A percentile compares a stretch with the other conserved stretches of the same genome.
Conservation (phyloP, 1,284 basidiomycete species). For the Dichomitus squalens region DNA sequence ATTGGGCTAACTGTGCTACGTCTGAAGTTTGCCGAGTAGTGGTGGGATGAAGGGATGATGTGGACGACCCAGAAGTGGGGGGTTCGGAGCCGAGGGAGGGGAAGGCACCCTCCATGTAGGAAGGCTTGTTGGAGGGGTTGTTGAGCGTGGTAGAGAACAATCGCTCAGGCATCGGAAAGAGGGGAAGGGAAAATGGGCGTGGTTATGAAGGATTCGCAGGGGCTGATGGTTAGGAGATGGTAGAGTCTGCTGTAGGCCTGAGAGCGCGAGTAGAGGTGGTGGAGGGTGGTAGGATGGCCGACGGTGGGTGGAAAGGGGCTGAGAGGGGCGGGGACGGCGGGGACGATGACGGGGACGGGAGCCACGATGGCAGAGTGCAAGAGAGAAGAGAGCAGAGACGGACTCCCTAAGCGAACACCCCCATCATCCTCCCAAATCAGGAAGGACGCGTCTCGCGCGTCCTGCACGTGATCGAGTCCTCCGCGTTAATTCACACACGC, state of each 20-base stretch:
- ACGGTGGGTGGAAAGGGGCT: neutral
- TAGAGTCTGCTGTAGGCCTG: neutral
- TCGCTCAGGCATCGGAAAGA: constrained; percentile 25
- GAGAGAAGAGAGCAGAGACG: constrained; percentile 9
- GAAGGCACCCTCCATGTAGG: constrained; percentile 6
- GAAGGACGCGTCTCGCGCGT: constrained; percentile 27
- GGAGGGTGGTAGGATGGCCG: constrained; percentile 1
- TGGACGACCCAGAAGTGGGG: neutral
- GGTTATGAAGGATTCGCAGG: neutral
- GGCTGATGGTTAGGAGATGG: constrained; percentile 1
- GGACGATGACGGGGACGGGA: constrained; percentile 5
- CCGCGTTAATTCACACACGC: constrained; percentile 19
- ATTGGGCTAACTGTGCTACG: constrained; percentile 39
- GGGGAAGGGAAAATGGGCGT: neutral
- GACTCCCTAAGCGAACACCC: constrained; percentile 10
- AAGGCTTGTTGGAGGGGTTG: constrained; percentile 5
- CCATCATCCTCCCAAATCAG: constrained; percentile 24
- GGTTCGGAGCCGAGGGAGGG: constrained; percentile 5
- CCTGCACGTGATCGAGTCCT: constrained; percentile 29
- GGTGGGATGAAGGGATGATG: neutral
- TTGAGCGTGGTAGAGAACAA: constrained; percentile 22
- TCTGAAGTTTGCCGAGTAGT: neutral
- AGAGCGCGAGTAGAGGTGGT: neutral
- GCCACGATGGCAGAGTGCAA: constrained; percentile 10
- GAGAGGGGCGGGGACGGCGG: constrained; percentile 6